Base-by-base conservation (phyloP, 2,329 filamentous ascomycete genomes). In the Claviceps purpurea region DNA sequence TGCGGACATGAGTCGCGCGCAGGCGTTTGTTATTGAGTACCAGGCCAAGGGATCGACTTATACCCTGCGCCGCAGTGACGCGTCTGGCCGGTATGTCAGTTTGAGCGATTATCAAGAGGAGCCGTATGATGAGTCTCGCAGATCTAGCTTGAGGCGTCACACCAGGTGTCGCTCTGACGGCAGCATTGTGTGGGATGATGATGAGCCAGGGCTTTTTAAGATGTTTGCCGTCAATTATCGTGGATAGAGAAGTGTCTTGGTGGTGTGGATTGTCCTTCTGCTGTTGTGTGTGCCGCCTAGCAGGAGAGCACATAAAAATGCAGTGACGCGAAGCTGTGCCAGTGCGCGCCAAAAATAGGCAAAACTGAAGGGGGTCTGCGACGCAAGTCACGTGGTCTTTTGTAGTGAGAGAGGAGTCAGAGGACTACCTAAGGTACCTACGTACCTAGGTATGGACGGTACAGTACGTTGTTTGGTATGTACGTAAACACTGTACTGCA, bases 171-270 rank as follows among this genome's bases (percentile, higher is more conserved):
- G 44, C n/a, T 10, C 40, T 39, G 14, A 24, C 8, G 40, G 46
- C 16, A 49, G 24, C 41, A 37, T 52, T n/a, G 43, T 34, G 11
- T 52, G 51, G 51, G 44, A 46, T 20, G 26, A 46, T 46, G 34
- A 41, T 30, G 22, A 50, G 14, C 46, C 47, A 3, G 42, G 47
- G 14, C 41, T 18, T 16, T 52, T 52, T 26, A 50, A 37, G n/a
- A 41, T 52, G 2, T 50, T 46, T 13, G 47, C 20, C 18, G 51
- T 52, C 42, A 52, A 46, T 22, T 52, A 52, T 37, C 34, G 47
- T 13, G 26, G 44, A 16, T 46, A 34, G 44, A 22, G 24, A 39
- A 30, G 7, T 30, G 26, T 10, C 8, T 2, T 30, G 26, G 38
- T 39, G 4, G 6, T 39, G 4, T n/a, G 38, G 6, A 39, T 41